These are phyloP conservation scores for Fonsecaea pedrosoi DNA, from an alignment of 2,329 filamentous ascomycete genomes.

Conservation along the genomic window DNA sequence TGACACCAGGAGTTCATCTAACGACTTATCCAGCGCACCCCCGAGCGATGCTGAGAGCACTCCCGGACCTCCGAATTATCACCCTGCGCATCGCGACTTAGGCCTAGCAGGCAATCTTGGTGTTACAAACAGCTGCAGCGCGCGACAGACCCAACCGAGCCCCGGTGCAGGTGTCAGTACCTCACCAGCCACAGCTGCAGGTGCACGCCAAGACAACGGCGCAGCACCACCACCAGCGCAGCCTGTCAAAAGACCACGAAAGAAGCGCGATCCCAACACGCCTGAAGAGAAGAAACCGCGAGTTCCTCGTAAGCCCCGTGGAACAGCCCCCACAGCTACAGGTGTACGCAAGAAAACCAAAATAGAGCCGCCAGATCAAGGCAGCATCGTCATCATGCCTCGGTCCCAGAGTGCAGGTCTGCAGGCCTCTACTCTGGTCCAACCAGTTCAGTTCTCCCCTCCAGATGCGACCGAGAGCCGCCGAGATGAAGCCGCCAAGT, in stretches of 20 bases:
- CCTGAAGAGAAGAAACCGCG: slow-evolving; percentile 43
- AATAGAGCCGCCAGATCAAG: slow-evolving; percentile 43
- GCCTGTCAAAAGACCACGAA: slow-evolving; percentile 43
- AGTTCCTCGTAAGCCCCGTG: slow-evolving; percentile 35
- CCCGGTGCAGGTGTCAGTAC: slow-evolving; percentile 11
- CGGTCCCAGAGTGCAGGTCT: slow-evolving; percentile 24
- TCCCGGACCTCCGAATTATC: slow-evolving; percentile 24
- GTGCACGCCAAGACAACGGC: slow-evolving; percentile 43
- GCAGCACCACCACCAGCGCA: slow-evolving; percentile 27
- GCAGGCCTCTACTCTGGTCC: slow-evolving; percentile 35
- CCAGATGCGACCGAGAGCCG: slow-evolving; percentile 9
- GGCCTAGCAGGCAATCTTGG: slow-evolving; percentile 25
- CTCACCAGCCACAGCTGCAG: slow-evolving; percentile 38
- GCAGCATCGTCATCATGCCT: slow-evolving; percentile 27
- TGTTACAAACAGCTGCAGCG: slow-evolving; percentile 28
- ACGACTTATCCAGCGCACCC: slow-evolving; percentile 41
- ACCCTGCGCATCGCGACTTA: slow-evolving; percentile 23
- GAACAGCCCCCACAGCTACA: slow-evolving; percentile 41
- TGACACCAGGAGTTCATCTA: slow-evolving; percentile 38
- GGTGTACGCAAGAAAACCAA: slow-evolving; percentile 57
- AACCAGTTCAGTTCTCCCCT: slow-evolving; percentile 33
- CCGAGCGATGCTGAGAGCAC: slow-evolving; percentile 37
- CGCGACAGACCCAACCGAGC: slow-evolving; percentile 27
- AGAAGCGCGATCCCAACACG: slow-evolving; percentile 45
- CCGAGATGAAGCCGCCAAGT: slow-evolving; percentile 33